phyloP scores from a whole-genome alignment of 2,329 filamentous ascomycete genomes.

The Ceratocystis albifundus region DNA sequence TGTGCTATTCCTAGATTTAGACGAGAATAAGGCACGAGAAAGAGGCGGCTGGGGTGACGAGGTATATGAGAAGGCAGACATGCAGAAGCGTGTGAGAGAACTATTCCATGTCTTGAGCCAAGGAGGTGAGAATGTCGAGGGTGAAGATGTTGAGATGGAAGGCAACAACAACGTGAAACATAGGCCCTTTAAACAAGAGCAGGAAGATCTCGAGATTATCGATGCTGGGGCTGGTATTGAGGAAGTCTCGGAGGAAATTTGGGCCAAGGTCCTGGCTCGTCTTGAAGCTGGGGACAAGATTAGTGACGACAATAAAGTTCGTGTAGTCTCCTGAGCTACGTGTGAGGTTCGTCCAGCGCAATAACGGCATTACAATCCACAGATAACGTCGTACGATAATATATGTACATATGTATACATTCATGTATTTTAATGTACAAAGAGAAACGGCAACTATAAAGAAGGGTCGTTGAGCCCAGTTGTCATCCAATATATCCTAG shows the following conservation, averaged over 20 bases:
- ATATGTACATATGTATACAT: neutral
- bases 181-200: constrained; percentile 36
- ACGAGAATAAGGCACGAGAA: constrained; percentile 56
- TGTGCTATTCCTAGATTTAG: constrained; percentile 76
- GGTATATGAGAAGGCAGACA: constrained; percentile 71
- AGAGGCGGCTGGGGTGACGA: constrained; percentile 84
- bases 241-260: constrained; percentile 46
- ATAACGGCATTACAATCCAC: neutral
- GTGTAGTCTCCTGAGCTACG: constrained; percentile 31
- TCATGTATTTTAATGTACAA: constrained; percentile 1
- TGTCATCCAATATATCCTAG: neutral
- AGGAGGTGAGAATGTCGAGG: constrained; percentile 28
- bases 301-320: constrained; percentile 37
- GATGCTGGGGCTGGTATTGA: constrained; percentile 45
- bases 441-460: neutral
- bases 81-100: constrained; percentile 68
- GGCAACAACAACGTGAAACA: constrained; percentile 18
- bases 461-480: constrained; percentile 10
- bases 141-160: constrained; percentile 19
- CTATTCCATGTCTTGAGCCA: constrained; percentile 45
- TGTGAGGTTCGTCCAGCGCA: neutral
- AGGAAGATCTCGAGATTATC: constrained; percentile 43
- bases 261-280: constrained; percentile 39
- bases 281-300: constrained; percentile 41
- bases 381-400: too few species aligned